These are phyloP conservation scores for Acacia acuminata DNA, from an alignment of 306 rosid species.

Conservation along the genomic window DNA sequence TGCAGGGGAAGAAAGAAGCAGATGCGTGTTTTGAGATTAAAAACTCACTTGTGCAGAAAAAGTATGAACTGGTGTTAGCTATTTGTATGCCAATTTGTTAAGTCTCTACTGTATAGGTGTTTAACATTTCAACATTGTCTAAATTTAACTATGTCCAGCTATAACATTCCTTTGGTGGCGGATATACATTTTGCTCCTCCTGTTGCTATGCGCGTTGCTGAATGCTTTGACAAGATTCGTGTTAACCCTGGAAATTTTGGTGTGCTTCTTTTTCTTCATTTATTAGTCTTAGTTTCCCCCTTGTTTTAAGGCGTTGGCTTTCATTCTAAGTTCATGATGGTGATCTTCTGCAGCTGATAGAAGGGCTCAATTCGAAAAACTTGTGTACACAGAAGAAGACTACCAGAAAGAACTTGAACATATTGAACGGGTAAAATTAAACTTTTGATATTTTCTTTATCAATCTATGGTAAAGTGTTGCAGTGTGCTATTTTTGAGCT, in stretches of 20 bases:
- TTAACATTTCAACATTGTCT: conserved; percentile 26
- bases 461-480: conserved; percentile 10
- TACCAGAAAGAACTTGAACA: conserved; percentile 98
- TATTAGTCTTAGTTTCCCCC: neutral
- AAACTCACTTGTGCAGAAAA: conserved; percentile 89
- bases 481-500: neutral
- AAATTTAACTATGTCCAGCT: conserved; percentile 51
- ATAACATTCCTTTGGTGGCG: conserved; percentile 83
- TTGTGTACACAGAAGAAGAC: conserved; percentile 92
- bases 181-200: conserved; percentile 92
- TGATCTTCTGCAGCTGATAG: conserved; percentile 79
- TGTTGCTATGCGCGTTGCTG: conserved; percentile 84
- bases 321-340: conserved; percentile 31
- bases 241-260: conserved; percentile 97
- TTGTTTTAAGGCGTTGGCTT: neutral
- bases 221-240: conserved; percentile 92
- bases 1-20: conserved; percentile 99
- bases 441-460: conserved; percentile 8
- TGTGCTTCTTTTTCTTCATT: conserved; percentile 31
- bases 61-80: conserved; percentile 37
- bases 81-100: conserved; percentile 13
- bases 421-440: conserved; percentile 71
- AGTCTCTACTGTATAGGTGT: conserved; percentile 4
- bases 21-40: conserved; percentile 96
- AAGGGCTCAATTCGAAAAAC: conserved; percentile 87